phyloP scores from a whole-genome alignment of 768 basidiomycete species.

The Solioccasus polychromus region DNA sequence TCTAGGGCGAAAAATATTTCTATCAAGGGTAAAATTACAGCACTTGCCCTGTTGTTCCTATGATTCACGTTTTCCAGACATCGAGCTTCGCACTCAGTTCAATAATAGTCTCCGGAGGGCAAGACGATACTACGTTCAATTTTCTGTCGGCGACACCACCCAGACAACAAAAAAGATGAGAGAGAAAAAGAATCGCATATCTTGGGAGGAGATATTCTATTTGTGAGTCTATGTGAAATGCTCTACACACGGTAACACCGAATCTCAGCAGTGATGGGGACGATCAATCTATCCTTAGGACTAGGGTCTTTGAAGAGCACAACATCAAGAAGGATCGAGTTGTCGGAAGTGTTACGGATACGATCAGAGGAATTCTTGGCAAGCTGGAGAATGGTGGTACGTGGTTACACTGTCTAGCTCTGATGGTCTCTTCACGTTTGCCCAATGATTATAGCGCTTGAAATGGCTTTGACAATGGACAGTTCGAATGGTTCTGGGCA shows the following conservation, averaged over 20 bases:
- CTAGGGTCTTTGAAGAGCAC: not conserved
- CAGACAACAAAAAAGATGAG: not conserved
- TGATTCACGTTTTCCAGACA: not conserved
- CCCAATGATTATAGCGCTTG: not conserved
- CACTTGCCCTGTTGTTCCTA: not conserved
- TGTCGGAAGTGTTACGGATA: not conserved
- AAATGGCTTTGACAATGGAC: not conserved
- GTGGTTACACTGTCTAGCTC: not conserved
- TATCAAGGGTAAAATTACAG: not conserved
- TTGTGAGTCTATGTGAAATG: not conserved
- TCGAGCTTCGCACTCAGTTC: not conserved
- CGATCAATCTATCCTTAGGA: not conserved
- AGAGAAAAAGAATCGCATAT: not conserved
- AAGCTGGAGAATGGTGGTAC: not conserved
- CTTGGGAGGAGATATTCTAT: not conserved
- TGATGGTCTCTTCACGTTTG: not conserved
- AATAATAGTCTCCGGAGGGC: not conserved
- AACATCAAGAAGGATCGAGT: not conserved
- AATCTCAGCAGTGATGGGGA: not conserved
- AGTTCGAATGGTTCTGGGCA: not conserved
- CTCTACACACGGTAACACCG: not conserved
- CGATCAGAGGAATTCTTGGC: not conserved
- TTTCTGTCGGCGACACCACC: not conserved
- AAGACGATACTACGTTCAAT: not conserved
- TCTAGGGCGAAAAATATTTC: not conserved